phyloP scores from a whole-genome alignment of 495 filamentous ascomycete genomes.

The Aspergillus mulundensis region DNA sequence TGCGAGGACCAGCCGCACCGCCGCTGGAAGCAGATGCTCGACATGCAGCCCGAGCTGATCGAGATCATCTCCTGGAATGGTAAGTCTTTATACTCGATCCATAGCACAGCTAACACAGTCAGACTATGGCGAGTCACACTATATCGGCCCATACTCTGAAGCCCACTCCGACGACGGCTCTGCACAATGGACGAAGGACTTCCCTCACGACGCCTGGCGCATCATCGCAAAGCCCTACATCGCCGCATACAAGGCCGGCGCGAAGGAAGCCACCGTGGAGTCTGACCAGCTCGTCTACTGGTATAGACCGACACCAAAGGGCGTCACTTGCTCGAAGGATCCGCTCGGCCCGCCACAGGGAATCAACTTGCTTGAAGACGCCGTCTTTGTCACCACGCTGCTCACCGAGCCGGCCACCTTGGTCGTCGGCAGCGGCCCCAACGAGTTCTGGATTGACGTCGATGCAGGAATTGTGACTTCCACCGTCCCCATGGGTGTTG shows the following conservation, averaged over 20 bases:
- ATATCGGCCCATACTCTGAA: constrained; percentile 43
- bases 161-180: constrained; percentile 53
- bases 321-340: constrained; percentile 24
- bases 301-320: constrained; percentile 42
- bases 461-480: constrained; percentile 47
- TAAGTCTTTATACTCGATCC: background rate
- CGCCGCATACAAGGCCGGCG: constrained; percentile 52
- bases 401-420: constrained; percentile 42
- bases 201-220: constrained; percentile 43
- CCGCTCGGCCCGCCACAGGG: constrained; percentile 21
- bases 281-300: constrained; percentile 44
- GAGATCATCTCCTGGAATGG: constrained; percentile 63
- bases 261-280: constrained; percentile 30
- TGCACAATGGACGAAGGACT: constrained; percentile 55
- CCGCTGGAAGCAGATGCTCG: constrained; percentile 53
- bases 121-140: constrained; percentile 58
- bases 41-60: constrained; percentile 43
- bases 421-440: constrained; percentile 42
- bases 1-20: constrained; percentile 40
- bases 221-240: constrained; percentile 50
- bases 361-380: constrained; percentile 33
- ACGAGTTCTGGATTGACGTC: constrained; percentile 27
- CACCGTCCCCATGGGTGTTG: constrained; percentile 48
- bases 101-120: background rate
- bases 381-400: constrained; percentile 52